These are phyloP conservation scores for Tephrocybe sp. DNA, from an alignment of 768 basidiomycete species.

Conservation along the genomic window DNA sequence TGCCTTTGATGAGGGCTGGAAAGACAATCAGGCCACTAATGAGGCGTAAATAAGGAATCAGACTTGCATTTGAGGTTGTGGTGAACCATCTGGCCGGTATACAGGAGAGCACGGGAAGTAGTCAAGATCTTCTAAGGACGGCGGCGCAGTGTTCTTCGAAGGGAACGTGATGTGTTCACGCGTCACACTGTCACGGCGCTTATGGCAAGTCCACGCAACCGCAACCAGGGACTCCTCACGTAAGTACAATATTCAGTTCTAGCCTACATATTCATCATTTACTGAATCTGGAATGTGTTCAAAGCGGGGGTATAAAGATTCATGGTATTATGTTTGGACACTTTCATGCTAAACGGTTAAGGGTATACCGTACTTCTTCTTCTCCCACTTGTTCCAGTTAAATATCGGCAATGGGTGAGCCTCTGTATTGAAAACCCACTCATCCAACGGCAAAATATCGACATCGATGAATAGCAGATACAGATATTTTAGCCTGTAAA, in stretches of 20 bases:
- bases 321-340: not conserved
- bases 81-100: constrained; percentile 58
- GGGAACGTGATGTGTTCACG: not conserved
- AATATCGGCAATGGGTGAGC: constrained; percentile 83
- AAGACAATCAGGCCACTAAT: constrained; percentile 23
- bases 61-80: constrained; percentile 81
- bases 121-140: constrained; percentile 1
- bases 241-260: no score
- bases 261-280: no score
- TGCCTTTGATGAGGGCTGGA: constrained; percentile 94
- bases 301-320: no score
- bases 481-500: constrained; percentile 61
- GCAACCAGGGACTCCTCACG: no score
- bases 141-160: constrained; percentile 1
- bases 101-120: not conserved
- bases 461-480: constrained; percentile 67
- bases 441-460: constrained; percentile 51
- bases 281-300: no score
- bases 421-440: constrained; percentile 65
- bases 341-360: not conserved
- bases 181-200: constrained; percentile 11
- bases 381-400: constrained; percentile 59
- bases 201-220: not conserved
- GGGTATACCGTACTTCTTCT: constrained; percentile 39
- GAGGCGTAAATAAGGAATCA: not conserved